Evolutionary conservation across 495 filamentous ascomycete genomes (phyloP), one percentile per base, ranked within the genome.

Genomic region (Aspergillus coremiiformis): DNA sequence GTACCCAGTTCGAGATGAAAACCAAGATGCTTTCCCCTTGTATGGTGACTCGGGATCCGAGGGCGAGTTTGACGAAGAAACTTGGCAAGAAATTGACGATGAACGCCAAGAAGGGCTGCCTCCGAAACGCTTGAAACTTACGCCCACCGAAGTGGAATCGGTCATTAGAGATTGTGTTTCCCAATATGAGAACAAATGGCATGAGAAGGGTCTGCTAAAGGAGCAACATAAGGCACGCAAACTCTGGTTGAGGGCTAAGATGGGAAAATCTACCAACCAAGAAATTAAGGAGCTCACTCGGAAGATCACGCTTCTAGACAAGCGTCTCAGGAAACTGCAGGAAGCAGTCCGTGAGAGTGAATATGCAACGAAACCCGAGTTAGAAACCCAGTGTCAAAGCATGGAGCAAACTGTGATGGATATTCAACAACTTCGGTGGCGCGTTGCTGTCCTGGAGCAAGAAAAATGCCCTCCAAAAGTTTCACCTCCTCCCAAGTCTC

Each of bases 31-130:
- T 15, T 67, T 86, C 4, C 82, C 90, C 11, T 4, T 76, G 0
- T 85, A 80, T 56, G 86, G 84, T 22, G 84, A 92, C 0, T 92
- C 80, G 0, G 75, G 68, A 3, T 77, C 74, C 9, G 80, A 83
- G 44, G 69, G 64, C 1, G 75, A 77, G 39, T 80, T 72, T 43
- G 78, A 82, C 42, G 55, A 71, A 10, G 71, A 78, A 0, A 84
- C 80, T 0, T 86, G 74, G 79, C 63, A 62, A 11, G 88, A 90
- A 55, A 84, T 84, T 9, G 66, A 82, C 39, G 65, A 76, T 15
- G 85, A 90, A 55, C 60, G 59, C 21, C 27, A 56, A 43, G 60
- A 66, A 44, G 19, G 52, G 15, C 10, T 33, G 23, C 55, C 54
- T 7, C 52, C 53, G 3, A 58, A 52, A 32, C 47, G 45, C 6